Conservation (phyloP, 2,329 filamentous ascomycete species). For the Colletotrichum kahawae region DNA sequence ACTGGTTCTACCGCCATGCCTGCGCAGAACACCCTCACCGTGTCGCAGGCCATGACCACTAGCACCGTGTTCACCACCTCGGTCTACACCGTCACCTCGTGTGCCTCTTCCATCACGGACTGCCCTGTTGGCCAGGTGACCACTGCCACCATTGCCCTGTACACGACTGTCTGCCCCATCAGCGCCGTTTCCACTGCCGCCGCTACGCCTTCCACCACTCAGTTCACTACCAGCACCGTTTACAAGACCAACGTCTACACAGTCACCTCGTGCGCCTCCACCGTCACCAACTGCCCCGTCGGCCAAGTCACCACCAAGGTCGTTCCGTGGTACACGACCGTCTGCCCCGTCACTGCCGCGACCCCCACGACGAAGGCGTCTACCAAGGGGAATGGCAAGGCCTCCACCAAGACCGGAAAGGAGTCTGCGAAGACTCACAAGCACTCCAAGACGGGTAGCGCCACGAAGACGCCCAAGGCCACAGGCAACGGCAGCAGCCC, state of each 20-base stretch:
- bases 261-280: slow-evolving; percentile 58
- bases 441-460: slow-evolving; percentile 19
- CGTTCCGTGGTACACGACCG: slow-evolving; percentile 40
- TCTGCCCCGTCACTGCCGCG: slow-evolving; percentile 41
- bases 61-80: slow-evolving; percentile 39
- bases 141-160: slow-evolving; percentile 37
- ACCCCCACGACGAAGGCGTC: neutral
- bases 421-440: neutral
- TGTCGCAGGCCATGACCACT: slow-evolving; percentile 21
- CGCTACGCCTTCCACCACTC: neutral
- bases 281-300: slow-evolving; percentile 41
- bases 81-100: slow-evolving; percentile 45
- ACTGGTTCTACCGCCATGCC: neutral
- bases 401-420: neutral
- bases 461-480: slow-evolving; percentile 37
- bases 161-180: slow-evolving; percentile 50
- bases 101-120: slow-evolving; percentile 44
- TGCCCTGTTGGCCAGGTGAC: slow-evolving; percentile 36
- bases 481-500: neutral
- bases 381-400: neutral
- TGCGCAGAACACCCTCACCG: neutral
- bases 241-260: slow-evolving; percentile 52
- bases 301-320: slow-evolving; percentile 41
- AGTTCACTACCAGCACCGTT: slow-evolving; percentile 39
- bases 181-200: slow-evolving; percentile 13